phyloP scores from a whole-genome alignment of 1,139 yeast genomes.

The Kazachstania sp. region DNA sequence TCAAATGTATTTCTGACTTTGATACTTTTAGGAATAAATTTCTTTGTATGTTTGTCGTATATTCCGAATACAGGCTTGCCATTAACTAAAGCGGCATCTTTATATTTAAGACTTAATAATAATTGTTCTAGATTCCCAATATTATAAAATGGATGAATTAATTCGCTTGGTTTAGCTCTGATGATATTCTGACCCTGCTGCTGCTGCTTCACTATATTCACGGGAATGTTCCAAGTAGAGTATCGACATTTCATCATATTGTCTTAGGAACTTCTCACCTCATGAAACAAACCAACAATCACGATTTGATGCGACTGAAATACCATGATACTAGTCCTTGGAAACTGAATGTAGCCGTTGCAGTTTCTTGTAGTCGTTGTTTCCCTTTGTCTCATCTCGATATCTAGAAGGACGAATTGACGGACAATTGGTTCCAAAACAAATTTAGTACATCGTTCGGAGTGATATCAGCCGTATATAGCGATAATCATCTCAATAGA shows the following conservation, averaged over 20 bases:
- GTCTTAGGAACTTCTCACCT: background rate
- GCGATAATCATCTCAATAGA: background rate
- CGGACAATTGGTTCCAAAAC: too few species aligned
- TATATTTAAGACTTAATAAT: constrained; percentile 15
- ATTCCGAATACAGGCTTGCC: constrained; percentile 15
- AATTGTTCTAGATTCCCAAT: constrained; percentile 19
- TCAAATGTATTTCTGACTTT: background rate
- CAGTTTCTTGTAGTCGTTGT: too few species aligned
- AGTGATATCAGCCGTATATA: background rate
- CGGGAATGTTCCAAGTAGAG: constrained; percentile 2
- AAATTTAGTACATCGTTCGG: too few species aligned
- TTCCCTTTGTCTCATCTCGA: too few species aligned
- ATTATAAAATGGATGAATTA: constrained; percentile 21
- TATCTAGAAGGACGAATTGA: too few species aligned
- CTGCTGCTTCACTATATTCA: background rate
- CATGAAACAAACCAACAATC: background rate
- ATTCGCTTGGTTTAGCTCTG: constrained; percentile 5
- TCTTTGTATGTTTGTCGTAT: background rate
- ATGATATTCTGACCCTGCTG: background rate
- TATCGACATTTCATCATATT: background rate
- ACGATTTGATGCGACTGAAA: too few species aligned
- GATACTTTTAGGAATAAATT: background rate
- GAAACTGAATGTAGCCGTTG: too few species aligned
- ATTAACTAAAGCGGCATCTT: constrained; percentile 13
- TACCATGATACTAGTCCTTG: too few species aligned